Evolutionary conservation across 306 rosid genomes (phyloP).

Genomic region (Dalbergia oliveri): DNA sequence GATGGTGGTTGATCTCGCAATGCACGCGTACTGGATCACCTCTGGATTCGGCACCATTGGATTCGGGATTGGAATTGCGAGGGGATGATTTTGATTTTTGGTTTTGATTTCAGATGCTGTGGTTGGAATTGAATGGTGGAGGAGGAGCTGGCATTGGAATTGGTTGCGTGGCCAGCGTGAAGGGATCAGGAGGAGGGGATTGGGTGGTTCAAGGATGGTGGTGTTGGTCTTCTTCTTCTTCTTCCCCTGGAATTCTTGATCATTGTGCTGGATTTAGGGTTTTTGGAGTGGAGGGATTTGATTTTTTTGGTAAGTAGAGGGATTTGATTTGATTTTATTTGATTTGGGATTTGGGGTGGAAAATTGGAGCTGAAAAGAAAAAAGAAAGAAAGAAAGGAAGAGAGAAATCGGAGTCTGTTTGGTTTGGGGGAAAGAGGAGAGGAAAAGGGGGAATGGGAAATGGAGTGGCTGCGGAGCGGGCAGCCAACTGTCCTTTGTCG

Average conservation of each 20-base stretch:
- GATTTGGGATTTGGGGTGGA: background rate
- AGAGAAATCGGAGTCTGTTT: too few relatives aligned
- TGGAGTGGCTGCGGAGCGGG: background rate
- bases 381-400: background rate
- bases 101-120: background rate
- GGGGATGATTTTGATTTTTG: background rate
- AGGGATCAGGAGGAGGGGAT: background rate
- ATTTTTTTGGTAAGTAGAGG: background rate
- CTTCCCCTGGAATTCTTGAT: background rate
- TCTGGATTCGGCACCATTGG: constrained; percentile 69
- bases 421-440: background rate
- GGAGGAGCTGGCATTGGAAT: background rate
- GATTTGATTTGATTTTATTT: background rate
- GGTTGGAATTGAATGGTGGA: background rate
- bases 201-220: background rate
- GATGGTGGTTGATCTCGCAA: constrained; percentile 69
- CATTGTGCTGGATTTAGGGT: background rate
- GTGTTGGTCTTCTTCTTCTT: too few relatives aligned
- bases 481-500: background rate
- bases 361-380: background rate
- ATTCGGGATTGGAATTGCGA: background rate
- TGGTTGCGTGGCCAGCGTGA: background rate
- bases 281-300: background rate
- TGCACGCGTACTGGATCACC: constrained; percentile 73
- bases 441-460: background rate